phyloP scores from a whole-genome alignment of 2,329 filamentous ascomycete genomes.

The Alternaria metachromatica region DNA sequence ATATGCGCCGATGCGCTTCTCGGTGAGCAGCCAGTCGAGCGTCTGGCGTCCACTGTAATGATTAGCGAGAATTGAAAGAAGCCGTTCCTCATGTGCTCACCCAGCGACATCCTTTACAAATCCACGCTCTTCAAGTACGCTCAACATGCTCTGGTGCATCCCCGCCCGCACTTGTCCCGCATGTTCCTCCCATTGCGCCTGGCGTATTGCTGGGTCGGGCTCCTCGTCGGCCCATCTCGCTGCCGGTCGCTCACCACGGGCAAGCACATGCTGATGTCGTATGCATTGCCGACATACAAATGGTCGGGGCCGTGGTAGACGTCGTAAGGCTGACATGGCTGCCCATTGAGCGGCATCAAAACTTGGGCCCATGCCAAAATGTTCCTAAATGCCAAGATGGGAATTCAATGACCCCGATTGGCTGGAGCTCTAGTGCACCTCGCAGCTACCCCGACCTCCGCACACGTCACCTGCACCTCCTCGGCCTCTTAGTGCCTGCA shows the following conservation, averaged over 20 bases:
- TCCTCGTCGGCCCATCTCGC: slow-evolving; percentile 31
- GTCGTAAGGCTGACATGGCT: slow-evolving; percentile 40
- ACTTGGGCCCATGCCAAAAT: slow-evolving; percentile 23
- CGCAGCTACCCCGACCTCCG: slow-evolving; percentile 29
- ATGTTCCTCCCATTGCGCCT: slow-evolving; percentile 37
- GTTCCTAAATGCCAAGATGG: slow-evolving; percentile 24
- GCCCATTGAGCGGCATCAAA: slow-evolving; percentile 23
- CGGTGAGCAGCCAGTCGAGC: slow-evolving; percentile 69
- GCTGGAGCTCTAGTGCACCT: slow-evolving; percentile 13
- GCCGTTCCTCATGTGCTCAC: slow-evolving; percentile 54
- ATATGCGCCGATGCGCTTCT: slow-evolving; percentile 74
- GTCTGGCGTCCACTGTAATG: slow-evolving; percentile 53
- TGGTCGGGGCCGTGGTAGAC: slow-evolving; percentile 34
- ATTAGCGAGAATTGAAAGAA: slow-evolving; percentile 17
- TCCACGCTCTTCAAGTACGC: slow-evolving; percentile 73
- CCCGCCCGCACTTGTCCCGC: slow-evolving; percentile 38
- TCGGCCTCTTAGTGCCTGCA: slow-evolving; percentile 12
- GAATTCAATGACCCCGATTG: slow-evolving; percentile 23
- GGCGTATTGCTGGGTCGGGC: slow-evolving; percentile 19
- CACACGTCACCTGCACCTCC: slow-evolving; percentile 27
- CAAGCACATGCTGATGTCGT: slow-evolving; percentile 27
- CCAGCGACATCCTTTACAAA: slow-evolving; percentile 77
- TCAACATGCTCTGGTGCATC: slow-evolving; percentile 59
- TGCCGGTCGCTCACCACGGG: slow-evolving; percentile 21
- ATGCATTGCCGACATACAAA: slow-evolving; percentile 39